Conservation (phyloP, 768 basidiomycete genomes). For the Suillus bovinus region DNA sequence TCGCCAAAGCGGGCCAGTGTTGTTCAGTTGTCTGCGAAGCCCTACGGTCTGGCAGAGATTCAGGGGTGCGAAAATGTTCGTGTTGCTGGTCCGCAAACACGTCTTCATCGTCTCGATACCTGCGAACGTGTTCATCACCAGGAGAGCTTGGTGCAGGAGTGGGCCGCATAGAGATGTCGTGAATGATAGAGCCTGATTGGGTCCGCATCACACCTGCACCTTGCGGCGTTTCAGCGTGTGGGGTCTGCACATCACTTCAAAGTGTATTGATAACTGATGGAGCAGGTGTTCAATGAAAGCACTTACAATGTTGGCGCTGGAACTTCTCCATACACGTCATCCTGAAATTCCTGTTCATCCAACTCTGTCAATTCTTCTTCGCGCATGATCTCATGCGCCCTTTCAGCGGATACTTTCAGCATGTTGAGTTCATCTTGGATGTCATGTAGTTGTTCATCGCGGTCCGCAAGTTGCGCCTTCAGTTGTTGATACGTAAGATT, state of each 20-base stretch:
- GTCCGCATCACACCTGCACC: slow-evolving; percentile 35
- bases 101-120: slow-evolving; percentile 13
- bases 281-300: background rate
- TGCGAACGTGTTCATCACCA: slow-evolving; percentile 16
- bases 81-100: background rate
- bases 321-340: background rate
- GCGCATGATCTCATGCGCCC: background rate
- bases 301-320: slow-evolving; percentile 6
- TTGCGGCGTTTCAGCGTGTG: background rate
- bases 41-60: slow-evolving; percentile 6
- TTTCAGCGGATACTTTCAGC: background rate
- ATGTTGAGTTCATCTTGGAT: background rate
- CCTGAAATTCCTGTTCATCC: slow-evolving; percentile 9
- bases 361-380: slow-evolving; percentile 17
- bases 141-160: slow-evolving; percentile 49
- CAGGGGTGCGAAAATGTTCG: slow-evolving; percentile 6
- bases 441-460: slow-evolving; percentile 24
- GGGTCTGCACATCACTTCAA: background rate
- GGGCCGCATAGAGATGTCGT: slow-evolving; percentile 46
- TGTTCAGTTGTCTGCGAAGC: background rate
- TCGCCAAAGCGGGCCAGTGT: background rate
- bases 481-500: slow-evolving; percentile 22
- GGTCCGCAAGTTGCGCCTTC: slow-evolving; percentile 26
- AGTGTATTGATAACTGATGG: background rate
- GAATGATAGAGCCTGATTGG: slow-evolving; percentile 49